Base-by-base conservation (phyloP, 768 basidiomycete genomes). In the Mycena capillaripes region DNA sequence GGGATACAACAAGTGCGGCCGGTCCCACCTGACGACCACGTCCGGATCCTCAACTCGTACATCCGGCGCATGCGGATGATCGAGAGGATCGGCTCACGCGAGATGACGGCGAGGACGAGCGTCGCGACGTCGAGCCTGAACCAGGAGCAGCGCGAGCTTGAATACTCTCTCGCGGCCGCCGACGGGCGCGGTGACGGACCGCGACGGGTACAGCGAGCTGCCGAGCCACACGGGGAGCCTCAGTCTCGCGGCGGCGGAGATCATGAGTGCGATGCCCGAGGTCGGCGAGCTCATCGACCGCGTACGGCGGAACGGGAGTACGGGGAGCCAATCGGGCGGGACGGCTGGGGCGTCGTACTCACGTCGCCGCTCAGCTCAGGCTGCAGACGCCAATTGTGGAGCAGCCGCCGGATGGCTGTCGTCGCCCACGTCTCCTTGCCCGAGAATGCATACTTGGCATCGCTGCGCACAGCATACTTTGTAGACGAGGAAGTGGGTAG, bases 1-100 rank as follows among this genome's bases (percentile, higher is more conserved):
- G 42, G 84, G 84, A 0, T 86, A 86, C 72, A 85, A 89, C 76
- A 88, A 89, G 72, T 87, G 86, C 57, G 86, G 85, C 2, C 79
- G 81, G 29, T 85, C 75, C 83, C 83, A 23, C 83, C 85, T 23
- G 89, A 89, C 44, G 85, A 87, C 67, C 85, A 87, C 63, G 83
- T 94, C 34, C 86, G 86, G 8, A 85, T 95, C 58, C 82, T 95
- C 66, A 92, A 93, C 63, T 85, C 87, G 27, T 88, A 85, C 75
- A 86, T 95, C 52, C 85, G 88, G 61, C 91, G 94, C 44, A 94
- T 95, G 93, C 91, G 93, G 23, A 95, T 94, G 32, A 95, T 95
- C 71, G 93, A 94, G 79, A 91, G 89, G 48, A 85, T 94, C 79
- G 93, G 92, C 46, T 92, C 91, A 19, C 86, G 88, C 60, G 93